Evolutionary conservation across 2,329 filamentous ascomycete species (phyloP), one percentile per base, ranked within the genome.

Genomic region (Gnomoniopsis sp.): DNA sequence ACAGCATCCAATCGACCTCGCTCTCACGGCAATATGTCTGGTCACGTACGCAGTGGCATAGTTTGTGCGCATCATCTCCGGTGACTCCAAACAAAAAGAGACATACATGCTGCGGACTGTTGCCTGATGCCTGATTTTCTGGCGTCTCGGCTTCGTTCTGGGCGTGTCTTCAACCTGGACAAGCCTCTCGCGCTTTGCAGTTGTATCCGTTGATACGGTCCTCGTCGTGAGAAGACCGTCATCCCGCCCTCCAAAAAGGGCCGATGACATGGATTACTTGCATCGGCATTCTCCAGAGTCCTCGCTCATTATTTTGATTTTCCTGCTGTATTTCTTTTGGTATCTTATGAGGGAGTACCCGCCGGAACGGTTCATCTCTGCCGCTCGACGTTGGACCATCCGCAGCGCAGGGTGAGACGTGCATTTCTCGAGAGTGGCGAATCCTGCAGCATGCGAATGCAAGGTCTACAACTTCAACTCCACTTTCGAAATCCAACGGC

Each of bases 381-480:
- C 47, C 47, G 34, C 44, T n/a, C 53, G 49, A 58, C 21, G 55
- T 54, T 58, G 49, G 49, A 58, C n/a, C n/a, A n/a, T n/a, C n/a
- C n/a, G n/a, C n/a, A n/a, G n/a, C n/a, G n/a, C 44, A 22, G 38
- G 36, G 23, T 43, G 41, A 47, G 47, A 59, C 53, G 22, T 59
- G 49, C 49, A 49, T n/a, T 53, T 43, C 51, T 55, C 49, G 48
- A 41, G 36, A 38, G 36, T 52, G 55, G 48, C 49, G 38, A n/a
- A 41, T 22, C n/a, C 43, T 36, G 34, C 33, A 26, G 46, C 26
- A 49, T 46, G 36, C 33, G 43, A 33, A 30, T 43, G 34, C 12
- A 44, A 34, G 34, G 38, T 21, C 8, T 33, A 26, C n/a, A 21
- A 14, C 33, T 4, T 43, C 49, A 36, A n/a, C 17, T n/a, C 43